These are phyloP conservation scores for Neoboletus brunneissimus DNA, from an alignment of 768 basidiomycete genomes.

Conservation along the genomic window DNA sequence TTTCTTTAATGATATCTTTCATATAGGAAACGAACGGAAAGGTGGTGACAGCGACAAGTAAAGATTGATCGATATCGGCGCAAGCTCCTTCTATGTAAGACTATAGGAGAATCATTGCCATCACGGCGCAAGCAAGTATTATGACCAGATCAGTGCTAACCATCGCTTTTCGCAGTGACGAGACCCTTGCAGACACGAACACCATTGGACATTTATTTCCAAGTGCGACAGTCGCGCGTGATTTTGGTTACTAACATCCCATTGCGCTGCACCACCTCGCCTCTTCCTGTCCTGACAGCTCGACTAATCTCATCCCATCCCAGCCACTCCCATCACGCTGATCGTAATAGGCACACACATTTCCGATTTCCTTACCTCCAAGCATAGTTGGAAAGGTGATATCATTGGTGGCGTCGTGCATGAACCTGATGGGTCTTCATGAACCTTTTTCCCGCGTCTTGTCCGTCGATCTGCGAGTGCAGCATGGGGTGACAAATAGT, in stretches of 20 bases:
- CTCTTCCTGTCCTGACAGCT: not conserved
- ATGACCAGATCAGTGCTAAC: not conserved
- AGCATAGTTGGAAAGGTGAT: not conserved
- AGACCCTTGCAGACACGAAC: not conserved
- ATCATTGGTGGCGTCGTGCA: not conserved
- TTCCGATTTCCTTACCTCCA: not conserved
- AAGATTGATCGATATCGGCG: not conserved
- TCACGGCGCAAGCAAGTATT: not conserved
- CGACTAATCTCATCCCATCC: not conserved
- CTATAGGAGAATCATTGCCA: not conserved
- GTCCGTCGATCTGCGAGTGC: not conserved
- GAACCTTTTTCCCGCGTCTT: not conserved
- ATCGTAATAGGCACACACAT: not conserved
- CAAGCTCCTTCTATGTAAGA: not conserved
- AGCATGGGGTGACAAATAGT: not conserved
- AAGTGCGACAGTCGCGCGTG: not conserved
- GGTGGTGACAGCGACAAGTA: not conserved
- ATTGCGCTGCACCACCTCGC: not conserved
- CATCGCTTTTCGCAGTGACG: not conserved
- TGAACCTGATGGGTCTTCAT: not conserved
- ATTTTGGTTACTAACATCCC: not conserved
- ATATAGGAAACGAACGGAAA: not conserved
- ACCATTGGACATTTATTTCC: not conserved
- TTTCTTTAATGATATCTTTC: not conserved
- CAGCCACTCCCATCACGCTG: not conserved